phyloP scores from a whole-genome alignment of 2,329 filamentous ascomycete species.

The Colletotrichum spaethianum region DNA sequence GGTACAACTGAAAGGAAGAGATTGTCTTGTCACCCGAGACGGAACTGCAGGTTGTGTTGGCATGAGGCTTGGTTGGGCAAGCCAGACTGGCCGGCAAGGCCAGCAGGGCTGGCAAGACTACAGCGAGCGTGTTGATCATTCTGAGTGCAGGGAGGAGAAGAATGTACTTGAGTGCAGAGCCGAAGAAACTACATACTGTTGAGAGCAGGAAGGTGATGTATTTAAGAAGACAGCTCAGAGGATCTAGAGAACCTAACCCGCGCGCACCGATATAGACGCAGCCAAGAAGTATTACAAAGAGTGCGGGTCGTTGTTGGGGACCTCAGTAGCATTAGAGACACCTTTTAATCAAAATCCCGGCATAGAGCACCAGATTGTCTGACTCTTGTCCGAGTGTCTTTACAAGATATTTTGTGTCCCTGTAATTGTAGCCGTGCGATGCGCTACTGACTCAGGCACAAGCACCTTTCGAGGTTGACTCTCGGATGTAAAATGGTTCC shows the following conservation, averaged over 20 bases:
- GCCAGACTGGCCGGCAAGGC: constrained; percentile 25
- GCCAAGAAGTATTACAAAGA: background rate
- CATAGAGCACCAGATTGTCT: background rate
- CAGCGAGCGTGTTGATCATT: background rate
- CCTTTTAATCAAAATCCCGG: background rate
- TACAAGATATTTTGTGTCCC: background rate
- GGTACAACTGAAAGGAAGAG: constrained; percentile 40
- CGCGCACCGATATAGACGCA: background rate
- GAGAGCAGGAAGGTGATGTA: background rate
- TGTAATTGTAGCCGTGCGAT: background rate
- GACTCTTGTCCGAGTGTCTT: background rate
- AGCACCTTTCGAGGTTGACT: background rate
- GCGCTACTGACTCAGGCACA: background rate
- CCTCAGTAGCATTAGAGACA: background rate
- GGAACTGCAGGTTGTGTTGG: background rate
- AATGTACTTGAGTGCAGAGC: background rate
- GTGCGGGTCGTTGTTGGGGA: background rate
- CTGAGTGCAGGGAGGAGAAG: background rate
- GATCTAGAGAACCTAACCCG: background rate
- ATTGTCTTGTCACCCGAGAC: constrained; percentile 35
- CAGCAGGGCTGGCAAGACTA: constrained; percentile 17
- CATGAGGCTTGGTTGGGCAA: constrained; percentile 17
- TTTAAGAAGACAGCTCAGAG: background rate
- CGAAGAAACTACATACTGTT: background rate
- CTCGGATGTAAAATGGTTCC: background rate